Evolutionary conservation across 495 filamentous ascomycete species (phyloP).

Genomic region (Penicilliopsis zonata): DNA sequence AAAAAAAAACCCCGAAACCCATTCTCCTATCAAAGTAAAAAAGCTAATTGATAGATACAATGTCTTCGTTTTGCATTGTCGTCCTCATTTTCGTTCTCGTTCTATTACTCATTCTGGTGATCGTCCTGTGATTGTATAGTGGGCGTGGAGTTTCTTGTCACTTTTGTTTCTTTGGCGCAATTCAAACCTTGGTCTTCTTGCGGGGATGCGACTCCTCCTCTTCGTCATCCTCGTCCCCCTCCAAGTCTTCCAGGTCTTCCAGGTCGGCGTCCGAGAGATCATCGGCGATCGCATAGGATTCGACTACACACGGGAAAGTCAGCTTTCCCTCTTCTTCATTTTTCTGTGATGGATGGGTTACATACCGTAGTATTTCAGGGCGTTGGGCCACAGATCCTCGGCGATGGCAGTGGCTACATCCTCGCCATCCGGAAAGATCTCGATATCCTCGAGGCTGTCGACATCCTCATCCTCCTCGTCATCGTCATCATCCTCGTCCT

Average conservation of each 20-base stretch:
- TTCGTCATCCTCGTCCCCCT: slow-evolving; percentile 16
- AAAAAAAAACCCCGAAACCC: too few relatives aligned
- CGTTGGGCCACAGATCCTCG: slow-evolving; percentile 79
- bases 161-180: not conserved
- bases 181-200: slow-evolving; percentile 30
- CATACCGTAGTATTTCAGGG: slow-evolving; percentile 85
- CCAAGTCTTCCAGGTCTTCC: slow-evolving; percentile 16
- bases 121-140: slow-evolving; percentile 39
- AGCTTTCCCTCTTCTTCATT: too few relatives aligned
- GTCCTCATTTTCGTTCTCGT: slow-evolving; percentile 76
- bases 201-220: slow-evolving; percentile 20
- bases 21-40: not conserved
- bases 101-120: slow-evolving; percentile 63
- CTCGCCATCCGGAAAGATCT: slow-evolving; percentile 74
- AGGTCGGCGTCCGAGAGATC: slow-evolving; percentile 20
- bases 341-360: slow-evolving; percentile 10
- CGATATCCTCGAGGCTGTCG: slow-evolving; percentile 45
- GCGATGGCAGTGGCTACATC: slow-evolving; percentile 65
- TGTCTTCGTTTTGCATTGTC: slow-evolving; percentile 87
- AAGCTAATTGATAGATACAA: slow-evolving; percentile 44
- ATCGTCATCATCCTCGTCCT: slow-evolving; percentile 29
- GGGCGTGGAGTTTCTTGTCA: not conserved
- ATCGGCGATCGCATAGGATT: slow-evolving; percentile 20
- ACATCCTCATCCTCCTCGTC: slow-evolving; percentile 40
- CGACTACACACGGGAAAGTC: slow-evolving; percentile 7